Conservation (phyloP, 2,329 filamentous ascomycete genomes). For the Triangularia verruculosa region DNA sequence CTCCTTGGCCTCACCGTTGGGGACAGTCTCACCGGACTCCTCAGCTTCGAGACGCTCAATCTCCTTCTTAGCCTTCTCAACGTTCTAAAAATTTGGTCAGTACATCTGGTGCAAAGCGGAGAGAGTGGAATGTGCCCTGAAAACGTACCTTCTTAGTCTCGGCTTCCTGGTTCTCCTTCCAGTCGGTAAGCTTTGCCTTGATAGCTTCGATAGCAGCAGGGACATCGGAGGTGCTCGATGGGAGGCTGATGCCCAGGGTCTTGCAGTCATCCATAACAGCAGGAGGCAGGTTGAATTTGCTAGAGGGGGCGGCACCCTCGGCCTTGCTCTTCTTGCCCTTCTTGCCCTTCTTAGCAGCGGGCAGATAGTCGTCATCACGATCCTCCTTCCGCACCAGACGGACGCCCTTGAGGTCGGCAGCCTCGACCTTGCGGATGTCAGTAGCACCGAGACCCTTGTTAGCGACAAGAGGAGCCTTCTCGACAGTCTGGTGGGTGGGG, state of each 20-base stretch:
- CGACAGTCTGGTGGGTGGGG: constrained; percentile 62
- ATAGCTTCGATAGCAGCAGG: constrained; percentile 80
- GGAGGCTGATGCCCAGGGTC: constrained; percentile 81
- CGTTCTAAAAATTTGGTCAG: constrained; percentile 62
- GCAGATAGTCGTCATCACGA: constrained; percentile 81
- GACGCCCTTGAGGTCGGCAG: constrained; percentile 79
- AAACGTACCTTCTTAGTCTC: constrained; percentile 84
- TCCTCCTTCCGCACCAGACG: constrained; percentile 83
- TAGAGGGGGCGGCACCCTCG: constrained; percentile 41
- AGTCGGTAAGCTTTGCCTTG: constrained; percentile 84
- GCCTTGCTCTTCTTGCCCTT: constrained; percentile 72
- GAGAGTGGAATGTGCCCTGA: too few species aligned
- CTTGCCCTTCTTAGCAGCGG: constrained; percentile 79
- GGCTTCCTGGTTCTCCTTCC: constrained; percentile 84
- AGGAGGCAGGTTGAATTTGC: constrained; percentile 79
- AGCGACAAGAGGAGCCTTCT: constrained; percentile 63
- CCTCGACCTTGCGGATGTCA: constrained; percentile 79
- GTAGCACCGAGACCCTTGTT: constrained; percentile 74
- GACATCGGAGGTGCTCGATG: constrained; percentile 81
- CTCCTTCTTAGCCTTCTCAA: constrained; percentile 93
- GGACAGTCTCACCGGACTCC: constrained; percentile 48
- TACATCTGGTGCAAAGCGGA: too few species aligned
- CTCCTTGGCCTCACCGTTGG: constrained; percentile 32
- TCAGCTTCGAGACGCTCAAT: constrained; percentile 82
- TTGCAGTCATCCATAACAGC: constrained; percentile 88